Conservation (phyloP, 768 basidiomycete genomes). For the Lactifluus volemus region DNA sequence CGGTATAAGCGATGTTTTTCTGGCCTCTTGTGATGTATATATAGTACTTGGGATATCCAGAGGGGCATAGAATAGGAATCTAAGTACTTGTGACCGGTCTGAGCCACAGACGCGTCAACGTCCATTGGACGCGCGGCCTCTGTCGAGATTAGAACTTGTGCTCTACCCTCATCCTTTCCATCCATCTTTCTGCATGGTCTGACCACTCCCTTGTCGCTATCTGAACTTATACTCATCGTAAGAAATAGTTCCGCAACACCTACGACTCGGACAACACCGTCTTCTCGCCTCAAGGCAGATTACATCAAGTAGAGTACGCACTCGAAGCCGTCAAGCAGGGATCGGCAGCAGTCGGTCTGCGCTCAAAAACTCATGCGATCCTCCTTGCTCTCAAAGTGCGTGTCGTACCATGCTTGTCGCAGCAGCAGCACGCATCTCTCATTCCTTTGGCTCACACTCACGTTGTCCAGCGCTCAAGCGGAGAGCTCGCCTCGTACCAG, state of each 20-base stretch:
- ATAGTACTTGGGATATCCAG: no score
- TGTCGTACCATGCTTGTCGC: not conserved
- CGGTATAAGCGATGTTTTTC: no score
- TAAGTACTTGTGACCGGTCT: not conserved
- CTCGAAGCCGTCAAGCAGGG: conserved; percentile 99
- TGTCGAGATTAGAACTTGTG: not conserved
- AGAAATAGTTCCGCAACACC: conserved; percentile 76
- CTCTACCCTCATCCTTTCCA: not conserved
- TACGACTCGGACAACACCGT: conserved; percentile 99
- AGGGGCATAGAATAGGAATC: no score
- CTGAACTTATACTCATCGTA: not conserved
- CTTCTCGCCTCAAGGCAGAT: conserved; percentile 91
- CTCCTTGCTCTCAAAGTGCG: conserved; percentile 86
- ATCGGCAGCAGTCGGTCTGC: conserved; percentile 94
- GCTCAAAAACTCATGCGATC: conserved; percentile 92
- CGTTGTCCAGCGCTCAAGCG: conserved; percentile 80
- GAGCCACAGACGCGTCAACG: not conserved
- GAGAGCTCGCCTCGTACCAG: conserved; percentile 98
- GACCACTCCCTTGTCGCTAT: not conserved
- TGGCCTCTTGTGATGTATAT: no score
- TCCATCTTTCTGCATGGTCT: not conserved
- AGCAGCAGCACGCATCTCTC: not conserved
- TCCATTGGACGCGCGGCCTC: conserved; percentile 11
- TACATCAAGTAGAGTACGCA: conserved; percentile 98
- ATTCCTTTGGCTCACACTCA: not conserved